Percentiles rank a stretch among this genome's conserved stretches.
Conservation (phyloP, 495 filamentous ascomycete genomes). For the Talaromyces adpressus region DNA sequence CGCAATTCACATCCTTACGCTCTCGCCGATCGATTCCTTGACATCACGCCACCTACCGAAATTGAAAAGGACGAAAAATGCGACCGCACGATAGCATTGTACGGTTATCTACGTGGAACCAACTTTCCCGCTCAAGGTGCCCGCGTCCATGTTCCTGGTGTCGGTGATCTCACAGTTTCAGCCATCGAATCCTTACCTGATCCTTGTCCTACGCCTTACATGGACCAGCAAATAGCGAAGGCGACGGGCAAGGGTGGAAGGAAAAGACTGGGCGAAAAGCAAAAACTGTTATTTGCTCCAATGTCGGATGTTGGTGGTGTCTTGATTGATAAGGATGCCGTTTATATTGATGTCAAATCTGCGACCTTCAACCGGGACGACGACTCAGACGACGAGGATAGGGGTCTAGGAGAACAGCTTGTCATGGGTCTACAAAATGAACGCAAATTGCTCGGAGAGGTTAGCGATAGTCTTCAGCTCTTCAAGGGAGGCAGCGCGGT, state of each 20-base stretch:
- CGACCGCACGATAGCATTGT: conserved; percentile 83
- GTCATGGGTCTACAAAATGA: conserved; percentile 85
- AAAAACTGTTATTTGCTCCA: conserved; percentile 90
- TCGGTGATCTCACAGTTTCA: conserved; percentile 86
- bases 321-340: conserved; percentile 71
- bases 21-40: conserved; percentile 86
- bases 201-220: conserved; percentile 88
- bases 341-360: conserved; percentile 71
- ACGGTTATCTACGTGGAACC: conserved; percentile 91
- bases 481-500: conserved; percentile 73
- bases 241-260: conserved; percentile 69
- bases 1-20: conserved; percentile 92
- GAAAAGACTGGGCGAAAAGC: conserved; percentile 82
- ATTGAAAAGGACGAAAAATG: conserved; percentile 83
- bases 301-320: conserved; percentile 98
- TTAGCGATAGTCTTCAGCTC: conserved; percentile 69
- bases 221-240: conserved; percentile 78
- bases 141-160: conserved; percentile 83
- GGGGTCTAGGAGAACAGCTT: conserved; percentile 87
- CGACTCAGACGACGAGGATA: conserved; percentile 45
- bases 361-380: conserved; percentile 68
- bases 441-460: conserved; percentile 73
- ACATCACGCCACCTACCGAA: conserved; percentile 85
- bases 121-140: conserved; percentile 87
- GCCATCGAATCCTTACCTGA: conserved; percentile 83